A percentile compares a stretch with the other conserved stretches of the same genome.
phyloP scores from a whole-genome alignment of 2,329 filamentous ascomycete genomes.

The Colletotrichum sp. region DNA sequence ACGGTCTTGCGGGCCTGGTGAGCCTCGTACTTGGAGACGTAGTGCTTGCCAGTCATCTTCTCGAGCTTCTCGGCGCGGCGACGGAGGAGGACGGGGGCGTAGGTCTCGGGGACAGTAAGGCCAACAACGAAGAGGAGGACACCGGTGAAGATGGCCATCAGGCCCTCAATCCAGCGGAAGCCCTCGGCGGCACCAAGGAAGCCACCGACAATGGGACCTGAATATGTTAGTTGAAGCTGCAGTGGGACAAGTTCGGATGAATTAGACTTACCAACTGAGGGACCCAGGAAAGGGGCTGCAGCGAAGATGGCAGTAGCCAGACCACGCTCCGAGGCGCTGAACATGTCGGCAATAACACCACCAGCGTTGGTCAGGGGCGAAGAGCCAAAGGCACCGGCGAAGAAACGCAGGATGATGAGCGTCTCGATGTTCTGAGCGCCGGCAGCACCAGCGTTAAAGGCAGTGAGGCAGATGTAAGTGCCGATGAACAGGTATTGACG shows the following conservation, averaged over 20 bases:
- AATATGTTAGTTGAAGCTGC: constrained; percentile 68
- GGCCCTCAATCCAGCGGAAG: constrained; percentile 74
- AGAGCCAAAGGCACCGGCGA: constrained; percentile 66
- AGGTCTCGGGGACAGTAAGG: constrained; percentile 48
- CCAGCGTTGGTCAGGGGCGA: constrained; percentile 67
- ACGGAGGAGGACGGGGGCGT: constrained; percentile 30
- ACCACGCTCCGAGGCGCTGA: constrained; percentile 55
- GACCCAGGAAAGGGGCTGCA: constrained; percentile 69
- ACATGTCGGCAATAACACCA: constrained; percentile 68
- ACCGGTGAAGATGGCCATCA: constrained; percentile 64
- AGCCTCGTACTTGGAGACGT: constrained; percentile 47
- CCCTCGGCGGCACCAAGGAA: constrained; percentile 68
- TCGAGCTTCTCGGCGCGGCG: constrained; percentile 27
- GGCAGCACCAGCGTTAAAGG: constrained; percentile 66
- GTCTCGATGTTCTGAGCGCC: constrained; percentile 62
- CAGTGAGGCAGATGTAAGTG: constrained; percentile 60
- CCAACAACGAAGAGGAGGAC: constrained; percentile 36
- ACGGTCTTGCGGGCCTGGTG: constrained; percentile 40
- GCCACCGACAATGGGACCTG: constrained; percentile 68
- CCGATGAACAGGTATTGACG: constrained; percentile 63
- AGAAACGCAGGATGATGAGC: constrained; percentile 67
- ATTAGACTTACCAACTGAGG: constrained; percentile 62
- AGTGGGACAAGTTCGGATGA: constrained; percentile 59
- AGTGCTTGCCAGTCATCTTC: constrained; percentile 23
- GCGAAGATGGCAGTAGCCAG: constrained; percentile 68